Percentiles rank a stretch among this genome's conserved stretches.
Conservation (phyloP, 2,329 filamentous ascomycete species). For the Hansfordia pulvinata region DNA sequence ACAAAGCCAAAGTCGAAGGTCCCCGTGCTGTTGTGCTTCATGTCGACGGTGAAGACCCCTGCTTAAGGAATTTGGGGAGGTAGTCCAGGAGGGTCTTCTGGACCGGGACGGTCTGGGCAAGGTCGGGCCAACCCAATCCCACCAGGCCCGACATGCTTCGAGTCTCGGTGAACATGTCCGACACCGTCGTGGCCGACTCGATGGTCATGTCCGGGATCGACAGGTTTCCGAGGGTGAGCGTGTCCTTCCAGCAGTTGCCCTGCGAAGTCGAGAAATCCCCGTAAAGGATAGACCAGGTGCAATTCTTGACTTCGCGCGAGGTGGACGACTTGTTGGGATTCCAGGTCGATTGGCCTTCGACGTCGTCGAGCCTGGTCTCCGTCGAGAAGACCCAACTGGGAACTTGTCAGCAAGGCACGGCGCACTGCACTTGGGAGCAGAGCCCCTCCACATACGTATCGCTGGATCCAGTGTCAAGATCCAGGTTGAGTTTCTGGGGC, state of each 20-base stretch:
- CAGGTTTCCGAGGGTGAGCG: constrained; percentile 29
- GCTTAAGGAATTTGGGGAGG: constrained; percentile 24
- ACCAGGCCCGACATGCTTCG: constrained; percentile 33
- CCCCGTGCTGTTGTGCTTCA: constrained; percentile 31
- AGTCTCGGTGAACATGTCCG: constrained; percentile 26
- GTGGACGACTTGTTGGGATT: constrained; percentile 30
- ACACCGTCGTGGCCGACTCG: constrained; percentile 31
- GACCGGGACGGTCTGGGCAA: constrained; percentile 27
- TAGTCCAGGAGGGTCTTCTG: constrained; percentile 30
- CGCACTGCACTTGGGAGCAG: constrained; percentile 5
- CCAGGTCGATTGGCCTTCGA: constrained; percentile 27
- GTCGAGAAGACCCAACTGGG: constrained; percentile 40
- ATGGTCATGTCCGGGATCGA: constrained; percentile 29
- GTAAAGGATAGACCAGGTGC: constrained; percentile 35
- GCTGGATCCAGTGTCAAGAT: constrained; percentile 40
- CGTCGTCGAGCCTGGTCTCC: constrained; percentile 29
- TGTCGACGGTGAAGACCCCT: constrained; percentile 34
- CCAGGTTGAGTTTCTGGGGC: constrained; percentile 29
- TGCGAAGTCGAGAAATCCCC: constrained; percentile 24
- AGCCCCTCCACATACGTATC: constrained; percentile 44
- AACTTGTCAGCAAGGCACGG: constrained; percentile 3
- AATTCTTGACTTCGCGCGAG: constrained; percentile 23
- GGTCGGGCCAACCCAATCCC: constrained; percentile 32
- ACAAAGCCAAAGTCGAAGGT: constrained; percentile 37
- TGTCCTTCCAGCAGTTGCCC: constrained; percentile 37